A percentile compares a stretch with the other conserved stretches of the same genome.
These are phyloP conservation scores for Mycena epipterygia DNA, from an alignment of 768 basidiomycete genomes.

Conservation along the genomic window DNA sequence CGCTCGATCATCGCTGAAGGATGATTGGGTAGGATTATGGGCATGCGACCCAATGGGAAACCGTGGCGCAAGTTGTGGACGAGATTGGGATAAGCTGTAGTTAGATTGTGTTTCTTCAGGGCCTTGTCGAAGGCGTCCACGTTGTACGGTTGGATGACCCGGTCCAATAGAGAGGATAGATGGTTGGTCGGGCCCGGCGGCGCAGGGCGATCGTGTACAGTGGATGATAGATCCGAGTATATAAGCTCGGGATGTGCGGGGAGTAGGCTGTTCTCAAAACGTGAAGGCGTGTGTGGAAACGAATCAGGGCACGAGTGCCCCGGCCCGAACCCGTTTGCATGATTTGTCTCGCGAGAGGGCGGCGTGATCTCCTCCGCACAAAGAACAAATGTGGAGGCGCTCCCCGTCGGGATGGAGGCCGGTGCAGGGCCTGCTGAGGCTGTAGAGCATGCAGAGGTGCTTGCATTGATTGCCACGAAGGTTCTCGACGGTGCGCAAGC, in stretches of 20 bases:
- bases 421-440: slow-evolving; percentile 8
- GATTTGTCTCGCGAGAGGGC: slow-evolving; percentile 7
- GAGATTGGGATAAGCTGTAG: slow-evolving; percentile 45
- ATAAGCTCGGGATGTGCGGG: neutral
- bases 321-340: slow-evolving; percentile 6
- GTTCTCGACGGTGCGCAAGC: neutral
- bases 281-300: neutral
- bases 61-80: slow-evolving; percentile 44
- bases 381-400: slow-evolving; percentile 32
- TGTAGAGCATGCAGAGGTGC: slow-evolving; percentile 23
- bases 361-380: slow-evolving; percentile 32
- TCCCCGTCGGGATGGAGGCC: slow-evolving; percentile 6
- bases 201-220: neutral
- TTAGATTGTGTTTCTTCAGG: slow-evolving; percentile 41
- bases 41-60: slow-evolving; percentile 52
- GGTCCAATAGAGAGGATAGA: neutral
- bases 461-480: neutral
- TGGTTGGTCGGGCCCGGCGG: neutral
- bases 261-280: neutral
- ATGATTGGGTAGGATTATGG: slow-evolving; percentile 37
- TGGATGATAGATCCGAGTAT: neutral
- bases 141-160: neutral
- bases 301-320: slow-evolving; percentile 10
- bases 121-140: slow-evolving; percentile 16
- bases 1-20: slow-evolving; percentile 19